Evolutionary conservation across 1,284 basidiomycete species (phyloP).

Genomic region (Naganishia sp.): DNA sequence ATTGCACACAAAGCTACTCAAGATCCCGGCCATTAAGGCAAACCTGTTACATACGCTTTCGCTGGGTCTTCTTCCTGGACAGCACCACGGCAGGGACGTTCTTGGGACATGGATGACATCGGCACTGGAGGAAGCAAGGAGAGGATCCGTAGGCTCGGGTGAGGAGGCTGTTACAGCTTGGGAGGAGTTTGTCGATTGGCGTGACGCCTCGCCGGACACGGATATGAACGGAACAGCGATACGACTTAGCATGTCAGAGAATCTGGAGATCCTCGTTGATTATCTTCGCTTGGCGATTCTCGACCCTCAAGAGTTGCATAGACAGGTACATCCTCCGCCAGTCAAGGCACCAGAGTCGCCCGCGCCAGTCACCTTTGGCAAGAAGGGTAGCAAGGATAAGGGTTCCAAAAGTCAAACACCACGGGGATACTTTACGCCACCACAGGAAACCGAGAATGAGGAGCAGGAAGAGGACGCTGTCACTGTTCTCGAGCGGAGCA

Average conservation of each 20-base stretch:
- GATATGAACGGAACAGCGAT: constrained; percentile 15
- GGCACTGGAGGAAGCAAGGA: constrained; percentile 48
- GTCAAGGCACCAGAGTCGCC: constrained; percentile 20
- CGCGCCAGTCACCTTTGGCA: constrained; percentile 5
- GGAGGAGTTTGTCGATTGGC: constrained; percentile 39
- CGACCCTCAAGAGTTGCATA: constrained; percentile 67
- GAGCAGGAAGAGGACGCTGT: constrained; percentile 16
- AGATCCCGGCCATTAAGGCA: constrained; percentile 60
- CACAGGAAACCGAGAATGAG: constrained; percentile 8
- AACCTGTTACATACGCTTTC: constrained; percentile 64
- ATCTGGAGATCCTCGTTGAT: constrained; percentile 49
- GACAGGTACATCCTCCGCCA: constrained; percentile 66
- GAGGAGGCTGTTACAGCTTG: constrained; percentile 43
- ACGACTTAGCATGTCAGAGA: constrained; percentile 46
- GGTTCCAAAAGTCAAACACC: constrained; percentile 14
- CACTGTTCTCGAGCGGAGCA: constrained; percentile 8
- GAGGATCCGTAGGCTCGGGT: constrained; percentile 37
- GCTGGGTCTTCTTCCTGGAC: constrained; percentile 52
- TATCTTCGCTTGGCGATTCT: constrained; percentile 59
- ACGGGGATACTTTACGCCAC: constrained; percentile 22
- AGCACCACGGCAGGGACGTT: constrained; percentile 68
- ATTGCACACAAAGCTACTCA: constrained; percentile 70
- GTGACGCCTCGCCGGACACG: neutral
- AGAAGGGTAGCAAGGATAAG: constrained; percentile 25
- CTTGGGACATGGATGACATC: constrained; percentile 73